Evolutionary conservation across 164 flowering plant genomes (phyloP), one percentile per base, ranked within the genome.

Genomic region (Magnolia changhungtana): DNA sequence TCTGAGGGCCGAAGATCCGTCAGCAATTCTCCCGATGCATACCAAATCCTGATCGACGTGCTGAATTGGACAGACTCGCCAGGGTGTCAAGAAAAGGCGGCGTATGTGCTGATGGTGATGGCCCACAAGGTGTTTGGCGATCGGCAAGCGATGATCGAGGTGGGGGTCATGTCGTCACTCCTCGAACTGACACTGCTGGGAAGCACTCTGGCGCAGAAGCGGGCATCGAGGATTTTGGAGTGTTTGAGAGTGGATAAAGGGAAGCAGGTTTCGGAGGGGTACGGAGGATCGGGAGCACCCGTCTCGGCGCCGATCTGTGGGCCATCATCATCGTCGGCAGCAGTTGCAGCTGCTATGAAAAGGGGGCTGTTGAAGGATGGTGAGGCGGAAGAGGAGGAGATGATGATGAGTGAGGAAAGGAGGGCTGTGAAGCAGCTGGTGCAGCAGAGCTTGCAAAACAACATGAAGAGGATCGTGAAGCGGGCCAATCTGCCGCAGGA

Each of bases 401-500:
- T 70, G 21, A 86, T 82, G 88, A 89, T 91, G 93, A 93, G 98
- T 71, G 91, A 86, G 78, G 98, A 95, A 84, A 93, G 80, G 74
- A 91, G 85, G 81, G 98, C 98, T 16, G 98, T 95, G 83, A 91
- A 87, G 83, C 90, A 90, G 73, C 80, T 95, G 78, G 98, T 95
- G 63, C 95, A 92, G 80, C 94, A 92, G 89, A 95, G 98, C 80
- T 83, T 95, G 88, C 93, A 95, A 81, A 90, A 75, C 84, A 95
- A 95, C 79, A 91, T 95, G 98, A 91, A 84, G 76, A 90, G 93
- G 80, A 95, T 95, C 67, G 97, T 84, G 18, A 89, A 89, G 84
- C 87, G 98, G 76, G 98, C 98, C 45, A 93, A 93, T 86, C 80
- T 95, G 85, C 96, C 97, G 0, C 96, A 88, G 69, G 96, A 95